Conservation (phyloP, 2,329 filamentous ascomycete genomes). For the Nemania serpens region DNA sequence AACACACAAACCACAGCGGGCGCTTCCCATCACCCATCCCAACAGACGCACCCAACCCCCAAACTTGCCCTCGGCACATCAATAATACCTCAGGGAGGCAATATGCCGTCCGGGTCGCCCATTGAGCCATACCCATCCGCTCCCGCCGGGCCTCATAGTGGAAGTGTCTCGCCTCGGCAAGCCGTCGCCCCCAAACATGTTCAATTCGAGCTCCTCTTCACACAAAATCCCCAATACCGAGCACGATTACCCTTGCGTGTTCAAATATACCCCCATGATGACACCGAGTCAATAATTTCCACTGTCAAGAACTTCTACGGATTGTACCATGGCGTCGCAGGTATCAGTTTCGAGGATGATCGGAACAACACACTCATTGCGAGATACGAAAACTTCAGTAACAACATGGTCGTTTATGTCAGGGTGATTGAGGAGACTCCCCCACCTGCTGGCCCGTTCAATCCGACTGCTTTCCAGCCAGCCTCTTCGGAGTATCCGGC, state of each 20-base stretch:
- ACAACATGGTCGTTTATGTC: slow-evolving; percentile 93
- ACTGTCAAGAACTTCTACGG: slow-evolving; percentile 99
- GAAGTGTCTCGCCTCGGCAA: slow-evolving; percentile 54
- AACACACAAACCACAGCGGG: slow-evolving; percentile 33
- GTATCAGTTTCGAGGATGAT: slow-evolving; percentile 94
- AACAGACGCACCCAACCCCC: slow-evolving; percentile 26
- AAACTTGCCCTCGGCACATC: slow-evolving; percentile 35
- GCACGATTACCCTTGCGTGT: slow-evolving; percentile 83
- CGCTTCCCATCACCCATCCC: slow-evolving; percentile 36
- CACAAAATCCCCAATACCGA: slow-evolving; percentile 68
- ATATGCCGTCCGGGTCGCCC: slow-evolving; percentile 56
- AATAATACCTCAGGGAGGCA: slow-evolving; percentile 35
- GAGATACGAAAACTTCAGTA: slow-evolving; percentile 90
- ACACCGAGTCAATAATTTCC: slow-evolving; percentile 95
- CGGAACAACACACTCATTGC: slow-evolving; percentile 90
- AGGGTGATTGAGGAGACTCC: slow-evolving; percentile 72
- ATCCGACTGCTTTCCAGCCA: slow-evolving; percentile 58
- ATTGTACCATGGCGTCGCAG: slow-evolving; percentile 81
- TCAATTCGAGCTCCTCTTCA: slow-evolving; percentile 76
- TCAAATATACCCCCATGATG: slow-evolving; percentile 93
- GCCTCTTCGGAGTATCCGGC: slow-evolving; percentile 54
- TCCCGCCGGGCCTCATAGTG: slow-evolving; percentile 48
- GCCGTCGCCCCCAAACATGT: slow-evolving; percentile 69
- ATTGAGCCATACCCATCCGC: slow-evolving; percentile 42
- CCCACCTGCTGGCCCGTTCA: slow-evolving; percentile 51